These are phyloP conservation scores for Claviceps capensis DNA, from an alignment of 2,329 filamentous ascomycete genomes.

Conservation along the genomic window DNA sequence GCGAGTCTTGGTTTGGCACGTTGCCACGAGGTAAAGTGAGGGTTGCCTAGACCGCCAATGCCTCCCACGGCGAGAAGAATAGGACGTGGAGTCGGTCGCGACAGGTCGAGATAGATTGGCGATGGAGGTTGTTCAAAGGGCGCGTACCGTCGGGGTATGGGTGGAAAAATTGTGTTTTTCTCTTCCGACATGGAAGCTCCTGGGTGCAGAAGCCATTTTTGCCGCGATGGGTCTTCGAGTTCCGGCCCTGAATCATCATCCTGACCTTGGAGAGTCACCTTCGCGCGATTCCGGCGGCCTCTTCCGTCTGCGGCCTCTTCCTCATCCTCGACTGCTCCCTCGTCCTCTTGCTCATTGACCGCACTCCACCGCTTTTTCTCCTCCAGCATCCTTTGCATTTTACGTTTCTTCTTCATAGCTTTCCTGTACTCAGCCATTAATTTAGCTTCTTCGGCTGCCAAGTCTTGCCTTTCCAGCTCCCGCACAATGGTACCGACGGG, in stretches of 20 bases:
- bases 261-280: constrained; percentile 5
- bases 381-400: constrained; percentile 20
- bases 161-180: constrained; percentile 35
- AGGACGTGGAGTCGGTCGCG: constrained; percentile 65
- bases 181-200: constrained; percentile 60
- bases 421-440: constrained; percentile 20
- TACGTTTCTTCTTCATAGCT: constrained; percentile 19
- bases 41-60: constrained; percentile 82
- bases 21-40: constrained; percentile 75
- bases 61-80: constrained; percentile 79
- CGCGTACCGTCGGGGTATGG: constrained; percentile 36
- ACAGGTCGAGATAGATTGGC: constrained; percentile 61
- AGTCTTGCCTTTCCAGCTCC: constrained; percentile 68
- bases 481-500: constrained; percentile 85
- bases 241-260: constrained; percentile 26
- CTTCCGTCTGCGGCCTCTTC: constrained; percentile 3
- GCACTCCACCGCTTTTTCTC: constrained; percentile 14
- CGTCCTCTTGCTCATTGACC: constrained; percentile 5
- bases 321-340: constrained; percentile 3
- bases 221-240: constrained; percentile 34
- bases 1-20: constrained; percentile 71
- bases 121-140: constrained; percentile 53
- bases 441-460: constrained; percentile 49
- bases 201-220: constrained; percentile 81
- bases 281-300: constrained; percentile 2